Base-by-base conservation (phyloP, 352 stramenopile species). In the Pythium dissotocum region DNA sequence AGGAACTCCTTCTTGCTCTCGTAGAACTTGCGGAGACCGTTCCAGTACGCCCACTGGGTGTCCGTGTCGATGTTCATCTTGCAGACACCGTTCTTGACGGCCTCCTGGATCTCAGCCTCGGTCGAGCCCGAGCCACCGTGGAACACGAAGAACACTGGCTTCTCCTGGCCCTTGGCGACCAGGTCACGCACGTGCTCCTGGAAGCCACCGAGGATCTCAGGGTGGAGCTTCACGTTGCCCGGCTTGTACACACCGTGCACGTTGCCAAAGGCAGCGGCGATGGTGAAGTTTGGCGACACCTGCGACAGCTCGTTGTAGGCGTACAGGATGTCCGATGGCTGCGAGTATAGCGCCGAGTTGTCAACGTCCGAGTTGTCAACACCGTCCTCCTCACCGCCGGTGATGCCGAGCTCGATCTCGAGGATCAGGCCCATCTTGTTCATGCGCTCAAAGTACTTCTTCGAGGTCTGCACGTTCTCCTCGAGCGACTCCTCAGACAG, bases 21-120 rank as follows among this genome's bases (percentile, higher is more conserved):
- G 83, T 99, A 98, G 77, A 98, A 99, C 75, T 93, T 89, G 90
- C 98, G 93, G 66, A 99, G 88, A 74, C 97, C 97, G 78, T 99
- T 93, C 97, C 97, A 99, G 95, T 98, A 99, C 58, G 95, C 92
- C 97, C 97, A 99, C 88, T 99, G 97, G 66, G 96, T 99, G 83
- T 99, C 97, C 69, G 97, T 99, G 87, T 99, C 97, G 77, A 99
- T 98, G 93, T 99, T 99, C 97, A 99, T 99, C 91, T 99, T 99
- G 70, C 99, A 94, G 53, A 99, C 96, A 75, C 97, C 97, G 67
- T 97, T 97, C 75, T 95, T 83, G 69, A 99, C 97, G 73, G 97
- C 92, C 66, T 97, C 91, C 78, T 97, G 83, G 83, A 99, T 99
- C 75, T 99, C 97, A 46, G 97, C 77, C 55, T 97, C 84, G 55